Evolutionary conservation across 1,284 basidiomycete genomes (phyloP).

Genomic region (Cutaneotrichosporon sp.): DNA sequence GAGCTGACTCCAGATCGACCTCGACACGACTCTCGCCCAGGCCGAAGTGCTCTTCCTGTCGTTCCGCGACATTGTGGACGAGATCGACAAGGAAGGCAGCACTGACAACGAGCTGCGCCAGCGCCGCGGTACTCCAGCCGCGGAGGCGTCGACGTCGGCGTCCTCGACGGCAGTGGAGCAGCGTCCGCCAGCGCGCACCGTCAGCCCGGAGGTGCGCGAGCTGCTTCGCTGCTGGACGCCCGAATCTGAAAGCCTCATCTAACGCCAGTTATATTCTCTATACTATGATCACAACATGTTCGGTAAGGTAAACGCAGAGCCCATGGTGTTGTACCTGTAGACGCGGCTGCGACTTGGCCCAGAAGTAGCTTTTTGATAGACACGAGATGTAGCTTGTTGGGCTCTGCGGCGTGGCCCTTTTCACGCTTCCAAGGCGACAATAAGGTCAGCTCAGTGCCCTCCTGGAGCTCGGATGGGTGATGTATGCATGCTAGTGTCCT

Average conservation of each 20-base stretch:
- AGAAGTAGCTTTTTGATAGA: background rate
- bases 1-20: constrained; percentile 63
- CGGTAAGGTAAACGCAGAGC: background rate
- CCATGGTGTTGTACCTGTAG: constrained; percentile 1
- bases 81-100: constrained; percentile 62
- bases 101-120: constrained; percentile 6
- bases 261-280: background rate
- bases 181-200: background rate
- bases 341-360: no score
- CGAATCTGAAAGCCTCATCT: constrained; percentile 6
- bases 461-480: constrained; percentile 1
- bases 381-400: no score
- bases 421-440: no score
- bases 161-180: constrained; percentile 10
- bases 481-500: background rate
- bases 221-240: constrained; percentile 23
- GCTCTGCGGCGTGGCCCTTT: no score
- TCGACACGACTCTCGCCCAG: constrained; percentile 86
- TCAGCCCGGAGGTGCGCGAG: constrained; percentile 23
- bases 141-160: background rate
- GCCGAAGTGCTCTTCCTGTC: constrained; percentile 85
- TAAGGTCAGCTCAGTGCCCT: no score
- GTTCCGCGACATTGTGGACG: constrained; percentile 65
- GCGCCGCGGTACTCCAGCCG: constrained; percentile 2
- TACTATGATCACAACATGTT: background rate